Base-by-base conservation (phyloP, 129 eudicot genomes). In the Flaveria sonorensis region DNA sequence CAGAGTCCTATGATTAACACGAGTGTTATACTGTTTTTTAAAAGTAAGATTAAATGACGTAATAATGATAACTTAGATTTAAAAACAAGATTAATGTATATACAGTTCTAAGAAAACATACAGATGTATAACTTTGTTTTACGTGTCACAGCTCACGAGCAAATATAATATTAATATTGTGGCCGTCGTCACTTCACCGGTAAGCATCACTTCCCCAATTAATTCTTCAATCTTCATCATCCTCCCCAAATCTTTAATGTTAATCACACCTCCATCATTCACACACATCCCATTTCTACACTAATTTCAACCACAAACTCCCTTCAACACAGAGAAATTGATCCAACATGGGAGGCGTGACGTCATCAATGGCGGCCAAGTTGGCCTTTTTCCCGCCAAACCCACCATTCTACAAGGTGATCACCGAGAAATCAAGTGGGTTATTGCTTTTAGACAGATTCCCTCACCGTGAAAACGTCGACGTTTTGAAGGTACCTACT, bases 361-460 rank as follows among this genome's bases (percentile, higher is more conserved):
- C 92, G 66, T 92, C 98, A 47, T 90, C 98, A 23, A 90, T 92
- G 98, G 98, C 98, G 66, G 90, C 98, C 26, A 92, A 92, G 84
- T 77, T 92, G 61, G 98, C 98, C 2, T 92, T 92, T 75, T 92
- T 90, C 79, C 98, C 98, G 20, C 98, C 98, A 23, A 90, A 47
- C 21, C 96, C 98, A 53, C 96, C 98, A 10, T 86, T 86, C 13
- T 92, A 92, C 81, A 92, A 83, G 82, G 74, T 92, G 36, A 36
- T 86, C 26, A 85, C 82, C 1, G 98, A 92, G 42, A 86, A 86
- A 40, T 65, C 87, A 14, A 88, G 89, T 30, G 94, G 90, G 56
- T 53, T 84, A n/a, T 60, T 89, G 86, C 71, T 81, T 8, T 42
- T 92, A 39, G 78, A 88, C 71, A 83, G 85, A 15, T 85, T 84